A percentile compares a stretch with the other conserved stretches of the same genome.
These are phyloP conservation scores for Tetrahymena thermophila DNA, from an alignment of 73 alveolate genomes.

Conservation along the genomic window DNA sequence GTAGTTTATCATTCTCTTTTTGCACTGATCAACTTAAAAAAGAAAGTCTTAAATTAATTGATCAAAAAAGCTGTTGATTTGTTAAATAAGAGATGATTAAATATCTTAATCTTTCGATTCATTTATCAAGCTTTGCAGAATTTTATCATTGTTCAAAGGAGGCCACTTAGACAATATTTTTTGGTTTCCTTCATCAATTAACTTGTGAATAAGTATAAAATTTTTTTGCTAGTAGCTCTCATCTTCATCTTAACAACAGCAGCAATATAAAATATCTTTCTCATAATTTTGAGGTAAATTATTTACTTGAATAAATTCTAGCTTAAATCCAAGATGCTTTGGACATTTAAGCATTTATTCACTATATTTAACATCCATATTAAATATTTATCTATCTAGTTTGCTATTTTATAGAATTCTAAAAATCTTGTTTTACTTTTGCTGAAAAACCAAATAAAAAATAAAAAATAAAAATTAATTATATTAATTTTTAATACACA, in stretches of 20 bases:
- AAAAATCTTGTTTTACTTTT: too few species aligned
- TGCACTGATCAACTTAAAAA: background rate
- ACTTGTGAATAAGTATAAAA: background rate
- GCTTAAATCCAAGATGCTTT: background rate
- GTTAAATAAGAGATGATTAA: background rate
- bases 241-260: background rate
- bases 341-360: background rate
- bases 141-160: background rate
- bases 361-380: background rate
- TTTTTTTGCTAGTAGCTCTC: background rate
- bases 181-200: background rate
- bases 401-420: too few species aligned
- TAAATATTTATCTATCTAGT: background rate
- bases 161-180: background rate
- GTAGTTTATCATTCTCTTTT: background rate
- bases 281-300: background rate
- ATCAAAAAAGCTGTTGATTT: background rate
- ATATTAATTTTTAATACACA: too few species aligned
- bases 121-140: background rate
- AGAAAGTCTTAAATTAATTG: background rate
- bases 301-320: background rate
- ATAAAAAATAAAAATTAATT: too few species aligned
- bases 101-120: background rate
- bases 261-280: background rate
- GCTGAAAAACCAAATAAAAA: too few species aligned